phyloP scores from a whole-genome alignment of 2,329 filamentous ascomycete genomes.

The Amphichorda felina region DNA sequence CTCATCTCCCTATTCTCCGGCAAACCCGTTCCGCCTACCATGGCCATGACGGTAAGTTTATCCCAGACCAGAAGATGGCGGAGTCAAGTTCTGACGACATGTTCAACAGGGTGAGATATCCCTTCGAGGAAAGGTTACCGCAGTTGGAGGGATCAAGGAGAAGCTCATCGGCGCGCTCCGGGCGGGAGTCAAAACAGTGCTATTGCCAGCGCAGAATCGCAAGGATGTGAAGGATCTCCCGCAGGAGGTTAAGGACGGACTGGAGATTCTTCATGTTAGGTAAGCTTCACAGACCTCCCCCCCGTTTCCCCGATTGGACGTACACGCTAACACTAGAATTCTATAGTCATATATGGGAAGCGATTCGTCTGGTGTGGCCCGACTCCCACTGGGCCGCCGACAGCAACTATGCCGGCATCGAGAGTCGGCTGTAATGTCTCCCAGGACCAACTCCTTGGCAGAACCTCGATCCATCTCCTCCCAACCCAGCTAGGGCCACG shows the following conservation, averaged over 20 bases:
- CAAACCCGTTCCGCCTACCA: slow-evolving; percentile 74
- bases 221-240: slow-evolving; percentile 91
- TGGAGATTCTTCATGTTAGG: slow-evolving; percentile 84
- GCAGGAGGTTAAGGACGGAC: slow-evolving; percentile 72
- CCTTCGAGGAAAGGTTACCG: slow-evolving; percentile 79
- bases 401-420: slow-evolving; percentile 53
- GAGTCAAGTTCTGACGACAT: too few species aligned
- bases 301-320: slow-evolving; percentile 1
- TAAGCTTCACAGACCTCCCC: too few species aligned
- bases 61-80: too few species aligned
- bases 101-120: slow-evolving; percentile 62
- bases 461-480: too few species aligned
- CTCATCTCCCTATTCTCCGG: slow-evolving; percentile 83
- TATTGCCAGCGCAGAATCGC: slow-evolving; percentile 77
- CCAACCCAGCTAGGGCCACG: too few species aligned
- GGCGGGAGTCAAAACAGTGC: slow-evolving; percentile 87
- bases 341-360: slow-evolving; percentile 82
- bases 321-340: slow-evolving; percentile 8
- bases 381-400: slow-evolving; percentile 75
- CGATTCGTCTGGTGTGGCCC: slow-evolving; percentile 83
- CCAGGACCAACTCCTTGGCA: too few species aligned
- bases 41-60: slow-evolving; percentile 74
- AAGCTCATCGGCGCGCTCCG: slow-evolving; percentile 91
- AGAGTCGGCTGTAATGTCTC: slow-evolving; percentile 59
- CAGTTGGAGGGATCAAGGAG: slow-evolving; percentile 96